phyloP scores from a whole-genome alignment of 805 yeast genomes.

The Blastobotrys attinorum region DNA sequence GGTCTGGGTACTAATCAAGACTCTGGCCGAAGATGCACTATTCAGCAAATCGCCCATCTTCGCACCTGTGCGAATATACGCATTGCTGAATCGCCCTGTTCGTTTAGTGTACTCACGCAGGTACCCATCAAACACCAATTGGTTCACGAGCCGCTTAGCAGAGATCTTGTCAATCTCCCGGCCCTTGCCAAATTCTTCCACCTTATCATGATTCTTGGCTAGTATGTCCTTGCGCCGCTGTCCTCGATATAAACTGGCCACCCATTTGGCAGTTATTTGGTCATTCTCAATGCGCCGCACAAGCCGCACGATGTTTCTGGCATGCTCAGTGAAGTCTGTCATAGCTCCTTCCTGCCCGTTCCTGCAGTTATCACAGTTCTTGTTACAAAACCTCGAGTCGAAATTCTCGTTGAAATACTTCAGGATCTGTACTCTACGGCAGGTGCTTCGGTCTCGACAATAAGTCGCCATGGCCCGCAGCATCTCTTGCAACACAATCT shows the following conservation, averaged over 20 bases:
- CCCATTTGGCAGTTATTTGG: conserved; percentile 65
- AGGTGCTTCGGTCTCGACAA: conserved; percentile 85
- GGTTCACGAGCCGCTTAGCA: conserved; percentile 76
- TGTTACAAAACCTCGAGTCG: conserved; percentile 53
- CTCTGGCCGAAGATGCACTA: not conserved
- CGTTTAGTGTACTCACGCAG: conserved; percentile 65
- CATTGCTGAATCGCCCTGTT: conserved; percentile 58
- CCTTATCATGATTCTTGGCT: conserved; percentile 51
- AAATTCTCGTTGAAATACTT: conserved; percentile 86
- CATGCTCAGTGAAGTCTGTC: conserved; percentile 59
- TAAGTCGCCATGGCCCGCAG: conserved; percentile 80
- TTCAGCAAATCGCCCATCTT: conserved; percentile 32
- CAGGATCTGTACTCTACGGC: conserved; percentile 81
- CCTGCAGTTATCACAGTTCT: conserved; percentile 80
- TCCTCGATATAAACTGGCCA: conserved; percentile 80
- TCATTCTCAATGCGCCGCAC: conserved; percentile 45
- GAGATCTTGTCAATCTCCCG: conserved; percentile 54
- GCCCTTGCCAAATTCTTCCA: conserved; percentile 66
- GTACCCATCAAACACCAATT: conserved; percentile 56
- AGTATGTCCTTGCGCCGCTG: conserved; percentile 54
- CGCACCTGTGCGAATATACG: conserved; percentile 60
- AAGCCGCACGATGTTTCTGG: conserved; percentile 51
- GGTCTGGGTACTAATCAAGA: not conserved
- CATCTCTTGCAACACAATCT: conserved; percentile 70
- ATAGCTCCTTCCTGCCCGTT: conserved; percentile 24